Percentiles rank a stretch among this genome's conserved stretches.
These are phyloP conservation scores for Fusarium camptoceras DNA, from an alignment of 2,329 filamentous ascomycete species.

Conservation along the genomic window DNA sequence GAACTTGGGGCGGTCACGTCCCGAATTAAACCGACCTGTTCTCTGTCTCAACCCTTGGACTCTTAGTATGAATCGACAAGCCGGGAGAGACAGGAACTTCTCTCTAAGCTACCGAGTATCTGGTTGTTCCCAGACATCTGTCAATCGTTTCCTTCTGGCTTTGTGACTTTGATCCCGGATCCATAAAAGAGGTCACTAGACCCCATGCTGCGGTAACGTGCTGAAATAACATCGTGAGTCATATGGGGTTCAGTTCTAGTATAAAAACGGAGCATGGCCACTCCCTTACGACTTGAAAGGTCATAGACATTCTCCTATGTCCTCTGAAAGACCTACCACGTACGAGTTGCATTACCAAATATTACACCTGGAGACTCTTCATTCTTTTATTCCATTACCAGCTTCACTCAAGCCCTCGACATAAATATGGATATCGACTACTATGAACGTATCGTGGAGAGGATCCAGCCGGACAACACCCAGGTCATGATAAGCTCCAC, in stretches of 20 bases:
- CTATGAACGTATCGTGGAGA: not conserved
- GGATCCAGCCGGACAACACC: not conserved
- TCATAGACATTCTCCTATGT: rapidly evolving
- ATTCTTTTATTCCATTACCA: not conserved
- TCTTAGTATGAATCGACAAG: not conserved
- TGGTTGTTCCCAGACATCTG: too few species aligned
- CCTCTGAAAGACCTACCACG: not conserved
- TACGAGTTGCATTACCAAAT: not conserved
- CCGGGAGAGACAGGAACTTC: not conserved
- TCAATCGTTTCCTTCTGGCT: too few species aligned
- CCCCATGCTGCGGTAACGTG: not conserved
- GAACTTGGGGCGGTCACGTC: too few species aligned
- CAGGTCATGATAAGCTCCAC: not conserved
- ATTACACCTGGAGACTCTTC: not conserved
- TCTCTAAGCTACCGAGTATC: not conserved
- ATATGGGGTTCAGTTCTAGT: not conserved
- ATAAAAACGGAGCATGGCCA: not conserved
- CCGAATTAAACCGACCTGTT: too few species aligned
- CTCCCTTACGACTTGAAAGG: not conserved
- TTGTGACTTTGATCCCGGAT: too few species aligned
- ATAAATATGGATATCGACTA: not conserved
- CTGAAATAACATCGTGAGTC: not conserved
- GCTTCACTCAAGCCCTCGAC: not conserved
- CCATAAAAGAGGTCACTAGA: too few species aligned
- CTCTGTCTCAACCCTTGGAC: too few species aligned